Evolutionary conservation across 768 basidiomycete genomes (phyloP).

Genomic region (Leccinum longicurvipes): DNA sequence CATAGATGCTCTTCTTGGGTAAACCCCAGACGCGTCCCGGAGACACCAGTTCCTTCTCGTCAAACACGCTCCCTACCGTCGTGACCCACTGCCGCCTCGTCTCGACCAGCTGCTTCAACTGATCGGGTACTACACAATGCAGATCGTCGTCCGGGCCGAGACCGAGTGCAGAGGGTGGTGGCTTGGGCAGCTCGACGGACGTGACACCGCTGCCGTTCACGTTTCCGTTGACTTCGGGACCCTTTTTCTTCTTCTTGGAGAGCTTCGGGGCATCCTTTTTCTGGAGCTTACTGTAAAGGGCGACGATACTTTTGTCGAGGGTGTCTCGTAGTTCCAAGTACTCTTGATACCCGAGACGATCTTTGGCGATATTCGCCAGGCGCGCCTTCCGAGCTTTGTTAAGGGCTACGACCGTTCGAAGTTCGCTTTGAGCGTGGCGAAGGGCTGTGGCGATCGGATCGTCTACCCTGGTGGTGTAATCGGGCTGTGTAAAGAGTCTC

Average conservation of each 20-base stretch:
- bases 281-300: constrained; percentile 73
- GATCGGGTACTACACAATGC: constrained; percentile 58
- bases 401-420: constrained; percentile 69
- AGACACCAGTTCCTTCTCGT: constrained; percentile 59
- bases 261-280: constrained; percentile 76
- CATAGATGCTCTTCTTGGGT: constrained; percentile 70
- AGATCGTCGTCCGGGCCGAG: constrained; percentile 67
- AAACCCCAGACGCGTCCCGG: constrained; percentile 79
- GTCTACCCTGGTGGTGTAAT: constrained; percentile 77
- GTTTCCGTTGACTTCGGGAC: constrained; percentile 32
- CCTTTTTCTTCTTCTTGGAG: constrained; percentile 72
- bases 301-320: constrained; percentile 80
- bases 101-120: constrained; percentile 67
- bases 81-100: constrained; percentile 80
- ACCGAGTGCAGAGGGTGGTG: constrained; percentile 70
- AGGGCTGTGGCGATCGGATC: constrained; percentile 92
- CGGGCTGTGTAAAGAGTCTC: constrained; percentile 45
- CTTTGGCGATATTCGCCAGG: constrained; percentile 72
- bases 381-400: constrained; percentile 83
- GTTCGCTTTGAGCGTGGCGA: constrained; percentile 80
- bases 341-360: constrained; percentile 88
- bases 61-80: constrained; percentile 70
- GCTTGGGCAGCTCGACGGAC: constrained; percentile 42
- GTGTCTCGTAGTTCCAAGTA: constrained; percentile 82
- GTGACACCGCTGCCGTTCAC: constrained; percentile 28